Evolutionary conservation across 352 stramenopile species (phyloP), one percentile per base, ranked within the genome.

Genomic region (Pythium brachiatum): DNA sequence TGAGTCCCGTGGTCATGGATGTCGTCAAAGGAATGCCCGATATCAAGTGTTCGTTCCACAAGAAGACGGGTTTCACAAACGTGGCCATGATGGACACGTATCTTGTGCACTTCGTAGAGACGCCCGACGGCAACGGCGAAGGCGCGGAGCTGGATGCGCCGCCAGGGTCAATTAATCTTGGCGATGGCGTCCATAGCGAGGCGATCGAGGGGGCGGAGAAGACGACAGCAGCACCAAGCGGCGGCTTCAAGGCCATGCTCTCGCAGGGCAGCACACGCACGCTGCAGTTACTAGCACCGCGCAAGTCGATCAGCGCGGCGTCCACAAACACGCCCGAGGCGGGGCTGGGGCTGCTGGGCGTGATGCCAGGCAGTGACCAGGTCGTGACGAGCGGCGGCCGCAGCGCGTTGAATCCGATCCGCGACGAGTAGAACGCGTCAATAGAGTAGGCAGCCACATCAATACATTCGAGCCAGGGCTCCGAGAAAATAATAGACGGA

Each of bases 21-120:
- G 83, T 93, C 18, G 81, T 92, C 46, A 85, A 87, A 47, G 83
- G 83, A n/a, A 93, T 93, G 83, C 74, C 80, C 7, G 86, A 95
- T 64, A 88, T 95, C 50, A 71, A 76, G 29, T 95, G 85, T 56
- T 91, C 80, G 46, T 89, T 90, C 57, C 75, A 95, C 68, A 86
- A 89, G 65, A 89, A 87, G 66, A 82, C 78, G 55, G 86, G 76
- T 44, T 93, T 93, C 57, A 95, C 86, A 21, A 91, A 91, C 62
- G 70, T 91, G 62, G 68, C 72, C 44, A 83, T 89, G 66, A 92
- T 95, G 82, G 81, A 90, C 67, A 95, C 83, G 46, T 93, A 91
- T 59, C 64, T 95, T 11, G 81, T 92, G 20, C 83, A 95, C 29
- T 91, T 92, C 41, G 67, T 92, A 23, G 81, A 92, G 31, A 64